A percentile compares a stretch with the other conserved stretches of the same genome.
Evolutionary conservation across 1,284 basidiomycete species (phyloP).

Genomic region (Volvariella volvacea): DNA sequence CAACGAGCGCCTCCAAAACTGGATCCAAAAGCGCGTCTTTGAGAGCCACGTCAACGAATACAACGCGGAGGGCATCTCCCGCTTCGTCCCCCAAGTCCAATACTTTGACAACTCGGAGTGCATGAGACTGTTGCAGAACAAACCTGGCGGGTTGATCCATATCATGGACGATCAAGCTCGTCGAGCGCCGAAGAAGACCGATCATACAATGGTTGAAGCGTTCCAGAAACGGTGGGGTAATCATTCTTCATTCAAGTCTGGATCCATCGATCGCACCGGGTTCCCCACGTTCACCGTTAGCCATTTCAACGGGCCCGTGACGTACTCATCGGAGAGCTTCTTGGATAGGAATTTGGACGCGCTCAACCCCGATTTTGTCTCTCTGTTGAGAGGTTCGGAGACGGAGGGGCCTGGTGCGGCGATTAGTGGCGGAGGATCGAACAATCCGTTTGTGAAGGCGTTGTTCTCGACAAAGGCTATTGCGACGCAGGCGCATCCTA

Average conservation of each 20-base stretch:
- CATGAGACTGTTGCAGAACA: conserved; percentile 79
- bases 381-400: conserved; percentile 71
- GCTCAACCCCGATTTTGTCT: conserved; percentile 90
- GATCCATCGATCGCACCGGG: conserved; percentile 70
- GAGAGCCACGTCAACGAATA: conserved; percentile 81
- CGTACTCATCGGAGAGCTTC: conserved; percentile 88
- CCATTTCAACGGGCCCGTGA: conserved; percentile 88
- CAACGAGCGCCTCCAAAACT: conserved; percentile 85
- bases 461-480: conserved; percentile 87
- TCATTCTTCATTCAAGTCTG: conserved; percentile 85
- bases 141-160: conserved; percentile 88
- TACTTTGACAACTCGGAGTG: conserved; percentile 94
- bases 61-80: conserved; percentile 75
- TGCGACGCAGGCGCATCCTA: conserved; percentile 84
- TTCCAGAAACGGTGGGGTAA: conserved; percentile 93
- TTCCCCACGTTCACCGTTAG: conserved; percentile 87
- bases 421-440: conserved; percentile 64
- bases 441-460: conserved; percentile 87
- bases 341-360: conserved; percentile 86
- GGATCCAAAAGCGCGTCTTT: conserved; percentile 76
- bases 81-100: conserved; percentile 63
- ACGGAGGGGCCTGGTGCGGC: conserved; percentile 15
- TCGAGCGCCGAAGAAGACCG: conserved; percentile 83
- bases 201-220: conserved; percentile 91
- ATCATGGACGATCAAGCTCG: conserved; percentile 97